These are phyloP conservation scores for Teratosphaeria epicoccoides DNA, from an alignment of 2,329 filamentous ascomycete genomes.

Conservation along the genomic window DNA sequence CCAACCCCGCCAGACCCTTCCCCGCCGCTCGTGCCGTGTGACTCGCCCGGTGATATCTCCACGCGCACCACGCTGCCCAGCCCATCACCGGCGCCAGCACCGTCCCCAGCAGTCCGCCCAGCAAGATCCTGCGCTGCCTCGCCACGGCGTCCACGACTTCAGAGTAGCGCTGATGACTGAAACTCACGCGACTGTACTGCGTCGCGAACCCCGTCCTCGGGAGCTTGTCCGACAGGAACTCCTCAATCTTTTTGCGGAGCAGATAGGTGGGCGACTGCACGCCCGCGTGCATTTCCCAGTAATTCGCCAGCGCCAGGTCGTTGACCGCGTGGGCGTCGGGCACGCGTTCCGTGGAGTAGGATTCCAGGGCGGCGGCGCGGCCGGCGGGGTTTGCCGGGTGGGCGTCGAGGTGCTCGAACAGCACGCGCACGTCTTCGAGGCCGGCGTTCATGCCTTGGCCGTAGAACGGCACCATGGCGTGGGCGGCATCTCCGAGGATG, in stretches of 20 bases:
- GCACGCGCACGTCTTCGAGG: conserved; percentile 80
- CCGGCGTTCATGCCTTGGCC: conserved; percentile 97
- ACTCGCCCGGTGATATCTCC: conserved; percentile 15
- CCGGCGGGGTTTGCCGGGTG: conserved; percentile 38
- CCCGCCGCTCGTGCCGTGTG: not conserved
- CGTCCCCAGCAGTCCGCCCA: conserved; percentile 38
- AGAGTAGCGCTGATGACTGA: conserved; percentile 84
- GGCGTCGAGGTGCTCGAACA: conserved; percentile 73
- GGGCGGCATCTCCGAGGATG: conserved; percentile 85
- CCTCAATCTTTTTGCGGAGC: conserved; percentile 75
- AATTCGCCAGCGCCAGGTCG: conserved; percentile 82
- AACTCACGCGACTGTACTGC: conserved; percentile 85
- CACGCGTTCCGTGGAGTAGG: conserved; percentile 64
- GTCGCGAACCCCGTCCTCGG: conserved; percentile 80
- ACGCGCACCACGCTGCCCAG: conserved; percentile 18
- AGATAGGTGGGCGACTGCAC: conserved; percentile 70
- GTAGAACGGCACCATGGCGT: conserved; percentile 98
- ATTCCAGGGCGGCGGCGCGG: conserved; percentile 45
- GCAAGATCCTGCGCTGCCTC: conserved; percentile 48
- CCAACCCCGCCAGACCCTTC: conserved; percentile 5
- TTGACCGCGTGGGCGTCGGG: conserved; percentile 83
- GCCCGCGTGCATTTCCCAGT: conserved; percentile 82
- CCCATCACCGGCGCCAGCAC: conserved; percentile 20
- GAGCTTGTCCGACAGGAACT: conserved; percentile 64
- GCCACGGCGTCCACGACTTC: conserved; percentile 64